These are phyloP conservation scores for Choricystis sp. DNA, from an alignment of 139 green algal species.

Conservation along the genomic window DNA sequence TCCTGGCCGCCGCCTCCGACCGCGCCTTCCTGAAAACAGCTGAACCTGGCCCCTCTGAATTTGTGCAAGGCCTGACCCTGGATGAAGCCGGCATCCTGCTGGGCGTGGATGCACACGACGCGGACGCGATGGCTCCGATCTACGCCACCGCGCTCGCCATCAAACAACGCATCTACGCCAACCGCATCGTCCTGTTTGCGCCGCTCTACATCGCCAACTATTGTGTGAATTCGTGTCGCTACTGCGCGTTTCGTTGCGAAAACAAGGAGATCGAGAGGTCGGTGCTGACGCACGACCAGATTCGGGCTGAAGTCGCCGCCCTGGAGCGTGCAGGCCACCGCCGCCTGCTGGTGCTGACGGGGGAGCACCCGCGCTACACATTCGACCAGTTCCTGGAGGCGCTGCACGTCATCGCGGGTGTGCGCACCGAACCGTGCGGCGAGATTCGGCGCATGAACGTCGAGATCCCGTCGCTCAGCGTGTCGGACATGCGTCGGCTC, in stretches of 20 bases:
- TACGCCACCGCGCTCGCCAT: slow-evolving; percentile 40
- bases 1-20: slow-evolving; percentile 25
- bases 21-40: slow-evolving; percentile 18
- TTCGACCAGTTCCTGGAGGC: slow-evolving; percentile 47
- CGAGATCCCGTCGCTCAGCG: slow-evolving; percentile 46
- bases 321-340: slow-evolving; percentile 40
- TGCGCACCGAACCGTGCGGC: slow-evolving; percentile 39
- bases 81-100: slow-evolving; percentile 48
- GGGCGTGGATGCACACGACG: slow-evolving; percentile 38
- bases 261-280: slow-evolving; percentile 39
- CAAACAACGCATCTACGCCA: slow-evolving; percentile 57
- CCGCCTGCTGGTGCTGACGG: slow-evolving; percentile 46
- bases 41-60: slow-evolving; percentile 11
- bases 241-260: slow-evolving; percentile 42
- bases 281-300: slow-evolving; percentile 21
- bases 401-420: slow-evolving; percentile 29
- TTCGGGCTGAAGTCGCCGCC: slow-evolving; percentile 32
- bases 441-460: slow-evolving; percentile 54
- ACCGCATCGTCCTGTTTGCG: slow-evolving; percentile 55
- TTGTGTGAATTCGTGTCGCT: slow-evolving; percentile 52
- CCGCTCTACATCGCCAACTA: slow-evolving; percentile 54
- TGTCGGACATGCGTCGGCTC: slow-evolving; percentile 51
- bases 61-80: slow-evolving; percentile 34
- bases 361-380: slow-evolving; percentile 49
- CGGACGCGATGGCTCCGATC: slow-evolving; percentile 20